A percentile compares a stretch with the other conserved stretches of the same genome.
Conservation (phyloP, 208 protist species). For the Endotrypanum monterogeii region DNA sequence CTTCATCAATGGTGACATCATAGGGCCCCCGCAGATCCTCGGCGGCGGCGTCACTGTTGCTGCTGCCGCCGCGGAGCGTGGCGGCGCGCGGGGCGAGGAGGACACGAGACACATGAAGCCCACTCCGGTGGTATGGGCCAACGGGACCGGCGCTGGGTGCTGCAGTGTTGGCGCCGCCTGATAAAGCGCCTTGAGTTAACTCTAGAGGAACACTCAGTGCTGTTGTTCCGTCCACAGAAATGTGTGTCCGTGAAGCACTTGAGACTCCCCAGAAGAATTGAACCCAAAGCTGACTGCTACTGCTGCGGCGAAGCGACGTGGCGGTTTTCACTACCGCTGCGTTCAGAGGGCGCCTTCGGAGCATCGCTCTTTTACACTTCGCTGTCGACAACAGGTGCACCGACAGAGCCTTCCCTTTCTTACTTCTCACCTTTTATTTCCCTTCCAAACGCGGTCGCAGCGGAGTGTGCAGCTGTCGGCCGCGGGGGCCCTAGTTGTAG, state of each 20-base stretch:
- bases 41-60: neutral
- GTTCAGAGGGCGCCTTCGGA: slow-evolving; percentile 19
- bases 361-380: slow-evolving; percentile 3
- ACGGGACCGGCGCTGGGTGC: neutral
- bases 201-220: neutral
- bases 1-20: slow-evolving; percentile 33
- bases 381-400: neutral
- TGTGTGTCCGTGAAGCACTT: neutral
- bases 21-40: slow-evolving; percentile 14
- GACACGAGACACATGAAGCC: slow-evolving; percentile 4
- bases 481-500: too few species aligned
- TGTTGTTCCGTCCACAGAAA: neutral
- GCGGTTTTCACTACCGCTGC: neutral
- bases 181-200: neutral
- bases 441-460: too few species aligned
- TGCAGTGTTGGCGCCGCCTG: neutral
- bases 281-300: slow-evolving; percentile 12
- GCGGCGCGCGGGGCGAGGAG: neutral
- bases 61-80: neutral
- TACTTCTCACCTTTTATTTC: too few species aligned
- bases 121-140: neutral
- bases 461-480: too few species aligned
- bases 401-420: too few species aligned
- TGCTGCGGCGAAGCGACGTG: neutral
- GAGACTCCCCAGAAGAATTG: slow-evolving; percentile 1